Conservation (phyloP, 176 grass and related monocot genomes). For the Secale cereale region DNA sequence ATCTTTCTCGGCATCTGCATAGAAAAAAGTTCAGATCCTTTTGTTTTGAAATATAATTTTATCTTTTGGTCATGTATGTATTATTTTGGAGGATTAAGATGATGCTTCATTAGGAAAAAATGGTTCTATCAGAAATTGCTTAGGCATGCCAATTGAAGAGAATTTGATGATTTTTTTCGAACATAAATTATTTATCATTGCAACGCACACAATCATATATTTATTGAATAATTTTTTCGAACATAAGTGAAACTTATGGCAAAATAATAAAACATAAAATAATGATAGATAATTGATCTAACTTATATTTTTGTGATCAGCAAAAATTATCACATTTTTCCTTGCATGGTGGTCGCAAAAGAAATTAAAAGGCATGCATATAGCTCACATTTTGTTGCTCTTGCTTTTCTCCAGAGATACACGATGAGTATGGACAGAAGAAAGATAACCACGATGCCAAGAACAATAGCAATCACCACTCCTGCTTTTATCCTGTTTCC, state of each 20-base stretch:
- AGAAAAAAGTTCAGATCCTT: not conserved
- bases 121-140: too few relatives aligned
- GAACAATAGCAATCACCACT: not conserved
- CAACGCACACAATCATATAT: not conserved
- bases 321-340: not conserved
- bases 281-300: not conserved
- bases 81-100: too few relatives aligned
- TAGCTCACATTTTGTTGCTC: conserved; percentile 11
- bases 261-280: too few relatives aligned
- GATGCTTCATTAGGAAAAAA: too few relatives aligned
- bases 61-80: not conserved
- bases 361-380: not conserved
- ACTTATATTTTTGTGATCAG: not conserved
- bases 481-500: not conserved
- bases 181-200: too few relatives aligned
- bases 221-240: not conserved
- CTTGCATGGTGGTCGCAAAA: not conserved
- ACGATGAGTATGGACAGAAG: not conserved
- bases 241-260: not conserved
- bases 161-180: too few relatives aligned
- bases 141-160: too few relatives aligned
- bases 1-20: not conserved
- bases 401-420: not conserved
- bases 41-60: not conserved
- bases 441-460: not conserved